Evolutionary conservation across 2,329 filamentous ascomycete genomes (phyloP), one percentile per base, ranked within the genome.

Genomic region (Pezicula rhizophila): DNA sequence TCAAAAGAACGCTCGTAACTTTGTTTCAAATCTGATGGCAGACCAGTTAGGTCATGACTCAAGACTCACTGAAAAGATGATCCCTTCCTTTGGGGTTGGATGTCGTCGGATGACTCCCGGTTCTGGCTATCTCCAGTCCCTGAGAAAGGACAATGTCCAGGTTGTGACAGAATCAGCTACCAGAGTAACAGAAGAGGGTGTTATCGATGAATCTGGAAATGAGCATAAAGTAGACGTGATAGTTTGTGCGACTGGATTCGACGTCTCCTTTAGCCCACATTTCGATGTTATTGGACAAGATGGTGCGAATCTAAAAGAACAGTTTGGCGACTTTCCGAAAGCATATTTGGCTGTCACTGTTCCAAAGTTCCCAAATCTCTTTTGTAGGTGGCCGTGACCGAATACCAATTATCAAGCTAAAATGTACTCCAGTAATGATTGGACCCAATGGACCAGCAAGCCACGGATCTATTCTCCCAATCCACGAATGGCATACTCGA

Each of bases 31-130:
- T 26, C 39, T 50, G 7, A 58, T 58, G 56, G 28, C 40, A 7
- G 46, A 49, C 8, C 48, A 58, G 40, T 49, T 58, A 4, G 49
- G 38, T 11, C 20, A 55, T 25, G 48, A 54, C 25, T 26, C 48
- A 3, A 15, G n/a, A 1, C 46, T 56, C 5, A 54, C 52, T 14
- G 42, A 49, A 14, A 56, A 47, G n/a, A 51, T 57, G 44, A 54
- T 56, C 48, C 51, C 57, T 33, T 48, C 60, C 2, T 69, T 61
- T 44, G 52, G 52, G 18, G 57, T 69, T 5, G 68, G 57, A 2
- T 74, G 71, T 56, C 68, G 71, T 12, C 64, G 72, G 11, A 59
- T 73, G 31, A 72, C 70, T 18, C 70, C 70, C 0, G 69, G 69
- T n/a, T 64, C 67, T 14, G 68, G 66, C 34, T 73, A 70, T 54